Conservation (phyloP, 2,329 filamentous ascomycete genomes). For the Aspergillaceae sp. region DNA sequence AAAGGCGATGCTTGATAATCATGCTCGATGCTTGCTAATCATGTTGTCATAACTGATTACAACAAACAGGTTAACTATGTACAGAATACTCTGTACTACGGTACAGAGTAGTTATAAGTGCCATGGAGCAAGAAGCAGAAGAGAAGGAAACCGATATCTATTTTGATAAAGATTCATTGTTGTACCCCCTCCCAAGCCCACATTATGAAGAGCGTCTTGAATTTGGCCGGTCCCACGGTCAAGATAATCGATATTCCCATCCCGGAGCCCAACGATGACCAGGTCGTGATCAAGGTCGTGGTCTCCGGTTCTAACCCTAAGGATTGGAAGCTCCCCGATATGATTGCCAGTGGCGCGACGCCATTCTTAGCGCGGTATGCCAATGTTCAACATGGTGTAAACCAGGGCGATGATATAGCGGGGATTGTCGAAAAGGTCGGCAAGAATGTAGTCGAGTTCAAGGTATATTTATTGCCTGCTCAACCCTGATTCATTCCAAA, state of each 20-base stretch:
- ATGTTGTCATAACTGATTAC: too few species aligned
- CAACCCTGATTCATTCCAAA: too few species aligned
- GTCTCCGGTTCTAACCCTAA: slow-evolving; percentile 37
- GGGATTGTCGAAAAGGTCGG: slow-evolving; percentile 44
- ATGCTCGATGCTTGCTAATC: too few species aligned
- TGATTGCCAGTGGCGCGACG: not conserved
- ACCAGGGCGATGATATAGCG: slow-evolving; percentile 45
- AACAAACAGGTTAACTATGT: too few species aligned
- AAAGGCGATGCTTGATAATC: too few species aligned
- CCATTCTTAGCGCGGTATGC: slow-evolving; percentile 2
- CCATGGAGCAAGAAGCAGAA: too few species aligned
- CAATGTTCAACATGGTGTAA: slow-evolving; percentile 10
- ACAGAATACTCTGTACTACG: too few species aligned
- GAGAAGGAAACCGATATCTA: too few species aligned
- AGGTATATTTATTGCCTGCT: slow-evolving; percentile 8
- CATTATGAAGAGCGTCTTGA: not conserved
- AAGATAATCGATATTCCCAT: slow-evolving; percentile 33
- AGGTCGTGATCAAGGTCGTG: slow-evolving; percentile 30
- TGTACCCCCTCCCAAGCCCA: too few species aligned
- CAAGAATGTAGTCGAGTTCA: slow-evolving; percentile 45
- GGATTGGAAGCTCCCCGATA: slow-evolving; percentile 35
- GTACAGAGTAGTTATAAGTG: too few species aligned
- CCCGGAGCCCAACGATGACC: slow-evolving; percentile 25
- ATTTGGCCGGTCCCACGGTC: slow-evolving; percentile 8
- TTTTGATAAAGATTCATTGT: too few species aligned